Percentiles rank a stretch among this genome's conserved stretches.
These are phyloP conservation scores for Tulasnella sp. DNA, from an alignment of 768 basidiomycete genomes.

Conservation along the genomic window DNA sequence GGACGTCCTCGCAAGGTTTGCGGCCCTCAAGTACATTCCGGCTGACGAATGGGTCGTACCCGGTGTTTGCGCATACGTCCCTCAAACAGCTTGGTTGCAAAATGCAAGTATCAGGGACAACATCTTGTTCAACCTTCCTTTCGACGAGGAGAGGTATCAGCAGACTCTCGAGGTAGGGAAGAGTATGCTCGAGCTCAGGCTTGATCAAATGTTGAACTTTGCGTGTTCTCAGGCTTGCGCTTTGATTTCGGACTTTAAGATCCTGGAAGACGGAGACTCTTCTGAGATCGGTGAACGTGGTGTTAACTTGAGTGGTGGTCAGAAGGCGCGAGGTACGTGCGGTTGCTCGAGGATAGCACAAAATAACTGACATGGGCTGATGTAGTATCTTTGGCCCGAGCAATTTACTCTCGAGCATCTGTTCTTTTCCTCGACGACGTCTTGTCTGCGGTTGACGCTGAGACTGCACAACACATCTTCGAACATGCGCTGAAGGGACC, in stretches of 20 bases:
- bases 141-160: conserved; percentile 62
- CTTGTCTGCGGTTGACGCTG: conserved; percentile 61
- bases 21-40: conserved; percentile 33
- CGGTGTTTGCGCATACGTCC: conserved; percentile 69
- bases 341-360: background rate
- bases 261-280: conserved; percentile 81
- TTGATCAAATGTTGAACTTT: background rate
- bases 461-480: conserved; percentile 76
- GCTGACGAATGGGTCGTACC: conserved; percentile 67
- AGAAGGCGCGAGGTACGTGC: conserved; percentile 19
- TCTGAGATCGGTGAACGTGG: conserved; percentile 84
- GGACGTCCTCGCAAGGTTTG: conserved; percentile 59
- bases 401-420: conserved; percentile 82
- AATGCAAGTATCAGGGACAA: conserved; percentile 67
- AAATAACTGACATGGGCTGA: background rate
- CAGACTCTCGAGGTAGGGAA: conserved; percentile 59
- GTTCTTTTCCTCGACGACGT: conserved; percentile 81
- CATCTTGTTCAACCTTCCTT: conserved; percentile 74
- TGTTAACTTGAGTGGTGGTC: conserved; percentile 34
- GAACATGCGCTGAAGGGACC: conserved; percentile 72
- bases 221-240: conserved; percentile 38
- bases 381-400: conserved; percentile 66
- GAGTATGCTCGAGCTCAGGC: no score
- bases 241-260: conserved; percentile 63
- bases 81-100: conserved; percentile 56